Percentiles rank a stretch among this genome's conserved stretches.
Conservation (phyloP, 208 protist genomes). For the Tetramitus jugosus region DNA sequence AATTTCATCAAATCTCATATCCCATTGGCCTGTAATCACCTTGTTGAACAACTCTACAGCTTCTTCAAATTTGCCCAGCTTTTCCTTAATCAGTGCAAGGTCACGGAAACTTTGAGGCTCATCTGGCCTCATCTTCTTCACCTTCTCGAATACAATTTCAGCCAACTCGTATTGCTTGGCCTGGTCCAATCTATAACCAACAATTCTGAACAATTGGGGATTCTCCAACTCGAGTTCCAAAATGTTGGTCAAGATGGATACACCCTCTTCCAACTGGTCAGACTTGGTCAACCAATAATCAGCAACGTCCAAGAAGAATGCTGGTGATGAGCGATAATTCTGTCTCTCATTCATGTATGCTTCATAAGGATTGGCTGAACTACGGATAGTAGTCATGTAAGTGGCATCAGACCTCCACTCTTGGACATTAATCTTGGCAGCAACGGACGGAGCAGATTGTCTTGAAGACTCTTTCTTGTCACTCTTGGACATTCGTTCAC, state of each 20-base stretch:
- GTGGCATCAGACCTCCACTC: background rate
- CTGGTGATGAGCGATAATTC: background rate
- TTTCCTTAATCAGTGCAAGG: constrained; percentile 23
- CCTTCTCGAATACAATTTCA: constrained; percentile 19
- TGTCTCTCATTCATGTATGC: constrained; percentile 20
- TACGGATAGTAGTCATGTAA: background rate
- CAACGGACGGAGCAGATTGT: background rate
- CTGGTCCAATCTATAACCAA: constrained; percentile 26
- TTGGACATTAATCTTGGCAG: background rate
- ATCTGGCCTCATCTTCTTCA: background rate
- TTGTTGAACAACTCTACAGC: constrained; percentile 24
- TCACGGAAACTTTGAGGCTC: constrained; percentile 30
- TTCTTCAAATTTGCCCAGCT: constrained; percentile 5
- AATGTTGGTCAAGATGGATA: constrained; percentile 28
- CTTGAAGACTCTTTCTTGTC: no score
- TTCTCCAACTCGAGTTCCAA: constrained; percentile 23
- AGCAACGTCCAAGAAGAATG: constrained; percentile 25
- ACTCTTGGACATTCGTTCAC: no score
- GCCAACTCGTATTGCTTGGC: background rate
- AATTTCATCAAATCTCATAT: constrained; percentile 23
- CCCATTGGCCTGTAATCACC: constrained; percentile 25
- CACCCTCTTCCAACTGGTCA: background rate
- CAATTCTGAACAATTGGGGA: constrained; percentile 27
- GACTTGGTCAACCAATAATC: background rate
- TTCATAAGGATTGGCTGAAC: background rate